Conservation (phyloP, 1,284 basidiomycete species). For the Melampsora americana region DNA sequence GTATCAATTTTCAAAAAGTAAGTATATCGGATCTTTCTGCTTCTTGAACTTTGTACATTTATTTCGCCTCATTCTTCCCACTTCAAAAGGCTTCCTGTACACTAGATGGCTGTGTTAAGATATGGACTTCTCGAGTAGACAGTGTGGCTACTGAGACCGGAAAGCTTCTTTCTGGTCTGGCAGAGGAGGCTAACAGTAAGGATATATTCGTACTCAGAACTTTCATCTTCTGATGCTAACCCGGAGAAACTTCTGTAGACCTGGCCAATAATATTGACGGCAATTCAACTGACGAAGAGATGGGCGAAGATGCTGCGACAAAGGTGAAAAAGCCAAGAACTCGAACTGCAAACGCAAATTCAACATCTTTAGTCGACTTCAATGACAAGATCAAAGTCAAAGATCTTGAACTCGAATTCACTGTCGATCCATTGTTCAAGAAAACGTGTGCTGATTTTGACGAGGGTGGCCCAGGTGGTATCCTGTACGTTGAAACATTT, state of each 20-base stretch:
- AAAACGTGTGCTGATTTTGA: constrained; percentile 99
- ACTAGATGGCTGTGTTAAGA: constrained; percentile 97
- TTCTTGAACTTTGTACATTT: constrained; percentile 5
- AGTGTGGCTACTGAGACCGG: constrained; percentile 95
- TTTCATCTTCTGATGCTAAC: not conserved
- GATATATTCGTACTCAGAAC: not conserved
- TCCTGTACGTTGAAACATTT: constrained; percentile 48
- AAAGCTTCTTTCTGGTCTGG: constrained; percentile 87
- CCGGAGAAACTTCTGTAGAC: constrained; percentile 16
- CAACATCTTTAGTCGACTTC: constrained; percentile 70
- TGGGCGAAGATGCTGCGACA: constrained; percentile 58
- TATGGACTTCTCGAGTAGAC: constrained; percentile 98
- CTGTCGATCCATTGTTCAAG: constrained; percentile 91
- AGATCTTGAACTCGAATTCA: constrained; percentile 80
- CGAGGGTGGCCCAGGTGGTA: constrained; percentile 90
- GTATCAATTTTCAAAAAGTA: constrained; percentile 42
- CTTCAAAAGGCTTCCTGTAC: constrained; percentile 90
- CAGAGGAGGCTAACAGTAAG: constrained; percentile 56
- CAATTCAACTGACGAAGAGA: constrained; percentile 62
- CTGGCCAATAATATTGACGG: constrained; percentile 55
- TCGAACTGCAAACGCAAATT: constrained; percentile 51
- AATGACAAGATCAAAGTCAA: constrained; percentile 77
- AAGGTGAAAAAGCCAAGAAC: constrained; percentile 57
- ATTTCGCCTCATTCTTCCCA: not conserved
- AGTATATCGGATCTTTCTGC: not conserved